phyloP scores from a whole-genome alignment of 805 yeast genomes.

The Teunomyces funiuensis region DNA sequence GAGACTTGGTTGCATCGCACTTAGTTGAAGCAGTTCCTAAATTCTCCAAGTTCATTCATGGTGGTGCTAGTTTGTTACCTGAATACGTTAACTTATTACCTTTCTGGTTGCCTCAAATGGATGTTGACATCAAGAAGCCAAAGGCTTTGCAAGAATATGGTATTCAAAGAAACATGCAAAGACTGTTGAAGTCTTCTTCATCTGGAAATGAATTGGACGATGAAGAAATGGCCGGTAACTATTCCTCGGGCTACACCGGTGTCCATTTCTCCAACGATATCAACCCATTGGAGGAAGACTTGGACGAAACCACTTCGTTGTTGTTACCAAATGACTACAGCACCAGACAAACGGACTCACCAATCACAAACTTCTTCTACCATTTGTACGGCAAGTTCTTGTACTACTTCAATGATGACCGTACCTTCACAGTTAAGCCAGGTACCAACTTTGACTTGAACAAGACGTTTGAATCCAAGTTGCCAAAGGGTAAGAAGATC shows the following conservation, averaged over 20 bases:
- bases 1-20: slow-evolving; percentile 87
- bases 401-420: slow-evolving; percentile 44
- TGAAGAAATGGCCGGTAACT: slow-evolving; percentile 58
- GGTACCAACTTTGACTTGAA: slow-evolving; percentile 47
- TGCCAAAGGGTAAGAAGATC: slow-evolving; percentile 87
- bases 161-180: slow-evolving; percentile 46
- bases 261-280: slow-evolving; percentile 46
- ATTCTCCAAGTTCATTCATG: slow-evolving; percentile 96
- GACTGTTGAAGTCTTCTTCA: slow-evolving; percentile 29
- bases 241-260: slow-evolving; percentile 29
- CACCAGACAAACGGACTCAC: slow-evolving; percentile 24
- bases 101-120: slow-evolving; percentile 98
- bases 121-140: slow-evolving; percentile 90
- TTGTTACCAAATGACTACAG: slow-evolving; percentile 38
- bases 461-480: slow-evolving; percentile 48
- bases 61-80: slow-evolving; percentile 88
- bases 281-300: slow-evolving; percentile 50
- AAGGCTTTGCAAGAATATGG: slow-evolving; percentile 58
- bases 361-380: slow-evolving; percentile 33
- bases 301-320: slow-evolving; percentile 46
- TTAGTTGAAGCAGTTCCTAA: slow-evolving; percentile 98
- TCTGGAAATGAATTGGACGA: slow-evolving; percentile 65
- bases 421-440: slow-evolving; percentile 43
- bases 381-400: slow-evolving; percentile 36
- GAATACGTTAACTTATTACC: slow-evolving; percentile 84